Conservation (phyloP, 306 rosid genomes). For the Dalbergia cochinchinensis region DNA sequence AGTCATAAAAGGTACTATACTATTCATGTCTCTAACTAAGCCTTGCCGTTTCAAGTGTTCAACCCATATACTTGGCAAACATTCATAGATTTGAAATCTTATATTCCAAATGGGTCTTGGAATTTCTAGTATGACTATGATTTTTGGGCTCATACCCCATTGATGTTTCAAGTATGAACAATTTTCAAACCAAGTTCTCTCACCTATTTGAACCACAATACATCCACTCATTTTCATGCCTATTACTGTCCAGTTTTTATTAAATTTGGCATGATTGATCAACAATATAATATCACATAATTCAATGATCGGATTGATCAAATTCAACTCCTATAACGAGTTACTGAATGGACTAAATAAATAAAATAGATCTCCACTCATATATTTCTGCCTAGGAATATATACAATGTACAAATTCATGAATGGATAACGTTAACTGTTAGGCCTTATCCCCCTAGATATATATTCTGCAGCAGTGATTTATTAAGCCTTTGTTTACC, state of each 20-base stretch:
- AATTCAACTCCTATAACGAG: too few relatives aligned
- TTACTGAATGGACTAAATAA: too few relatives aligned
- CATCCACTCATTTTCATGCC: too few relatives aligned
- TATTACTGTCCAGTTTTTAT: too few relatives aligned
- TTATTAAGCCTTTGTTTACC: not conserved
- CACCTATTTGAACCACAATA: too few relatives aligned
- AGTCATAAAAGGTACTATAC: conserved; percentile 44
- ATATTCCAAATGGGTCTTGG: conserved; percentile 28
- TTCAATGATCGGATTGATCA: too few relatives aligned
- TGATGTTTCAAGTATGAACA: not conserved
- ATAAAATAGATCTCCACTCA: too few relatives aligned
- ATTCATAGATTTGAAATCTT: not conserved
- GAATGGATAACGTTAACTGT: not conserved
- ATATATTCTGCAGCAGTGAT: not conserved
- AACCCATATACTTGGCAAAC: not conserved
- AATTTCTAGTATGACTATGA: not conserved
- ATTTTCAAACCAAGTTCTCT: not conserved
- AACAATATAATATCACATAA: too few relatives aligned
- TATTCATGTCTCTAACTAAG: too few relatives aligned
- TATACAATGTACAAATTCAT: not conserved
- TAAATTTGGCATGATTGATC: too few relatives aligned
- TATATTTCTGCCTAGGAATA: not conserved
- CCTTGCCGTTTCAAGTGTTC: conserved; percentile 1
- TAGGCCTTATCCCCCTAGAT: not conserved
- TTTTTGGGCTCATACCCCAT: not conserved